Evolutionary conservation across 2,329 filamentous ascomycete species (phyloP), one percentile per base, ranked within the genome.

Genomic region (Teratosphaeria gauchensis): DNA sequence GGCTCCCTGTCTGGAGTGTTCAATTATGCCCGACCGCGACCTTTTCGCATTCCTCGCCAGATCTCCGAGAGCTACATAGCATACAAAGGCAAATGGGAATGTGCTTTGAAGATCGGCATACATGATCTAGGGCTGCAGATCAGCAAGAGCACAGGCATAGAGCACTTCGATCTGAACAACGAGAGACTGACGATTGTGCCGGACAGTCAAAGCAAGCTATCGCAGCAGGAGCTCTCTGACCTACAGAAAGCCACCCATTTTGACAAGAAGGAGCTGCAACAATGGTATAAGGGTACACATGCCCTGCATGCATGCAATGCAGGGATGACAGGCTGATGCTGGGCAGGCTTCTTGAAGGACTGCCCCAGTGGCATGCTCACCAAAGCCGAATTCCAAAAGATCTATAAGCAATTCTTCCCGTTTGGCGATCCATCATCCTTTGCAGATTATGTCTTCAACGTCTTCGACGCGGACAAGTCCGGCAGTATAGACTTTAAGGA

Each of bases 401-500:
- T 99, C 71, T 99, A 99, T 78, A 90, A 94, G 69, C 94, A 97
- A 76, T 99, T 99, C 83, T 99, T 99, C 76, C 94, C 94, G 14
- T 97, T 97, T 71, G 94, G 94, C 66, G 94, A 99, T 74, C 94
- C 94, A 3, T 95, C 90, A 30, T 94, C 90, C 2, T 99, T 99
- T 73, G 94, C 94, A 73, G 92, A 97, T 77, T 97, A 97, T 74
- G 94, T 99, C 62, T 99, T 99, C 80, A 96, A 96, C 69, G 94
- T 99, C 46, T 99, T 99, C 75, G 94, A 99, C 75, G 89, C 90
- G 72, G 94, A 99, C 77, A 95, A 95, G 72, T 96, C 90, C 52
- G 94, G 94, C 65, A 92, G 89, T 67, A 99, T 99, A 72, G 94
- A 99, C 78, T 99, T 99, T 78, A 97, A 97, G 75, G 94, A 99